These are phyloP conservation scores for Solanum bukasovii DNA, from an alignment of 257 asterid genomes.

Conservation along the genomic window DNA sequence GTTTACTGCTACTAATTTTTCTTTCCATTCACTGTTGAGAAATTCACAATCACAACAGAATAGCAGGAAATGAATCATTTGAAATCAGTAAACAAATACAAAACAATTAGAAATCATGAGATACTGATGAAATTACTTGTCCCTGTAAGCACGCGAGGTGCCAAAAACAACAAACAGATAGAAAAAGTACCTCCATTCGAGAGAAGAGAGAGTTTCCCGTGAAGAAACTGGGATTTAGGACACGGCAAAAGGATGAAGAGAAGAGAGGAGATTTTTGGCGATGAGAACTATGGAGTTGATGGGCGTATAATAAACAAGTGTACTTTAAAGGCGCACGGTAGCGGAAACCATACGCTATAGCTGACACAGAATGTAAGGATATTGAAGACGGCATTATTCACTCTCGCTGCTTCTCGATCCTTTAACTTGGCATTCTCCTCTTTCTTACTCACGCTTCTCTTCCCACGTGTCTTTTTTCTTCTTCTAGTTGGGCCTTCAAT, in stretches of 20 bases:
- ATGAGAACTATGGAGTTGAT: background rate
- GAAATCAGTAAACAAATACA: background rate
- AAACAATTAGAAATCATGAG: background rate
- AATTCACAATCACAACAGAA: background rate
- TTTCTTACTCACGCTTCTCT: background rate
- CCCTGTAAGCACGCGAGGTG: background rate
- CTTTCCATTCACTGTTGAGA: background rate
- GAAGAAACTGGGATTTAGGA: constrained; percentile 14
- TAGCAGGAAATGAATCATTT: background rate
- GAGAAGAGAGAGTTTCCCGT: constrained; percentile 64
- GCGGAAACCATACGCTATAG: constrained; percentile 30
- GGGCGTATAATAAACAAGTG: constrained; percentile 13
- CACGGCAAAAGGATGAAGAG: constrained; percentile 25
- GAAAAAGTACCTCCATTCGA: constrained; percentile 60
- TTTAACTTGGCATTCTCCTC: background rate
- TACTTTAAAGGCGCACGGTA: constrained; percentile 42
- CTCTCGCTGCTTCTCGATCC: background rate
- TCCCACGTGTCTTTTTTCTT: background rate
- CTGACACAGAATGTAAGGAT: background rate
- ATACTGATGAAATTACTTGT: background rate
- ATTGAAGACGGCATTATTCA: background rate
- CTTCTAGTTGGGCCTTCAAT: background rate
- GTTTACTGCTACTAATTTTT: background rate
- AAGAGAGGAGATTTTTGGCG: constrained; percentile 10
- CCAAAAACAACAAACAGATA: background rate